Conservation (phyloP, 2,329 filamentous ascomycete genomes). For the Xylaria sp. region DNA sequence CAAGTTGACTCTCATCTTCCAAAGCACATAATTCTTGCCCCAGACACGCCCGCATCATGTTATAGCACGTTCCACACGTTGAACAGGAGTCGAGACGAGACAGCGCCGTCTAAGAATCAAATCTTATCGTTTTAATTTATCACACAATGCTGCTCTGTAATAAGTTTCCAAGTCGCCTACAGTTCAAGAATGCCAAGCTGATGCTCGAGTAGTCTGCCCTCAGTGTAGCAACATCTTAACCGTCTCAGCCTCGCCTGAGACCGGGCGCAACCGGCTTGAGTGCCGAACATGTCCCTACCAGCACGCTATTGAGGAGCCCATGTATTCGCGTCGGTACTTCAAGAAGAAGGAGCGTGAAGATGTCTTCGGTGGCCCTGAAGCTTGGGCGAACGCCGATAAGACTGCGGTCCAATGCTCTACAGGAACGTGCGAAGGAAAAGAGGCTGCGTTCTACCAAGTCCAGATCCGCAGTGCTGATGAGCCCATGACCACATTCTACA, state of each 20-base stretch:
- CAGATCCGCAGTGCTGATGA: conserved; percentile 98
- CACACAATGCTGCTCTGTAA: conserved; percentile 74
- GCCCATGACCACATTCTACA: conserved; percentile 97
- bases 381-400: conserved; percentile 93
- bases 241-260: conserved; percentile 67
- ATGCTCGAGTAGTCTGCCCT: conserved; percentile 71
- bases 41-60: conserved; percentile 37
- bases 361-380: conserved; percentile 87
- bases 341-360: conserved; percentile 88
- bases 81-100: conserved; percentile 14
- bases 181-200: conserved; percentile 22
- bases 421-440: conserved; percentile 80
- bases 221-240: conserved; percentile 86
- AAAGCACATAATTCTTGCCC: not conserved
- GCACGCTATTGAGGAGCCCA: conserved; percentile 80
- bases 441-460: conserved; percentile 95
- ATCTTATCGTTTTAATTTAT: conserved; percentile 1
- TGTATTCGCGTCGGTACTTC: conserved; percentile 86
- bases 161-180: conserved; percentile 27
- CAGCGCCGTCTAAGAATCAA: not conserved
- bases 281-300: conserved; percentile 97
- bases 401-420: conserved; percentile 83
- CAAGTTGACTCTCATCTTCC: conserved; percentile 8
- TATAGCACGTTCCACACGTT: conserved; percentile 34
- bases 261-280: conserved; percentile 82